Evolutionary conservation across 306 rosid genomes (phyloP), one percentile per base, ranked within the genome.

Genomic region (Alnus glutinosa): DNA sequence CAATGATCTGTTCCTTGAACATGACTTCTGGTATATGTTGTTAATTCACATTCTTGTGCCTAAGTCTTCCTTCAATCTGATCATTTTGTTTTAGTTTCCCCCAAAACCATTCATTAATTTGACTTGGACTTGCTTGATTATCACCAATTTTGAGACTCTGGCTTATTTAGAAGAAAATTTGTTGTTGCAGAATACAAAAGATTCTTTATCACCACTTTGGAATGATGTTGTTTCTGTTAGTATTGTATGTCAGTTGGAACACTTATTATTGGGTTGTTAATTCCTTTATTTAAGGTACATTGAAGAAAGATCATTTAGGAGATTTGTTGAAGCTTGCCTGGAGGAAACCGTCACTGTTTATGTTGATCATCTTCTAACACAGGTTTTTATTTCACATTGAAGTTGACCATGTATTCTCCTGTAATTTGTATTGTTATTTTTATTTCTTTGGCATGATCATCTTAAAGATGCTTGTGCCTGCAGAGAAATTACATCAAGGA

Each of bases 291-390:
- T 52, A 84, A 94, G 99, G 97, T 95, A 95, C 87, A 90, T 93
- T 79, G 99, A 95, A 93, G 99, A 95, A 71, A 88, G 98, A 83
- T 93, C 98, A 30, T 95, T 95, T 80, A 90, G 97, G 87, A 95
- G 93, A 89, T 95, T 95, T 75, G 99, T 95, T 61, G 99, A 95
- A 88, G 98, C 99, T 74, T 95, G 99, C 87, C 91, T 95, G 58
- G 99, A 95, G 88, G 99, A 95, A 89, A 90, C 98, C 10, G 88
- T 92, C 67, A 72, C 93, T 61, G 93, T 93, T 80, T 95, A 93
- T 73, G 98, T 92, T 71, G 99, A 95, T 76, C 94, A 79, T 91
- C 97, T 95, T 71, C 85, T 95, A 81, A 84, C 92, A 30, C 99
- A 95, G 98, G 99, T 94, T 76, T 62, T 59, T 48, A 36, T 73